Base-by-base conservation (phyloP, 129 eudicot genomes). In the Pittosporum tobira region DNA sequence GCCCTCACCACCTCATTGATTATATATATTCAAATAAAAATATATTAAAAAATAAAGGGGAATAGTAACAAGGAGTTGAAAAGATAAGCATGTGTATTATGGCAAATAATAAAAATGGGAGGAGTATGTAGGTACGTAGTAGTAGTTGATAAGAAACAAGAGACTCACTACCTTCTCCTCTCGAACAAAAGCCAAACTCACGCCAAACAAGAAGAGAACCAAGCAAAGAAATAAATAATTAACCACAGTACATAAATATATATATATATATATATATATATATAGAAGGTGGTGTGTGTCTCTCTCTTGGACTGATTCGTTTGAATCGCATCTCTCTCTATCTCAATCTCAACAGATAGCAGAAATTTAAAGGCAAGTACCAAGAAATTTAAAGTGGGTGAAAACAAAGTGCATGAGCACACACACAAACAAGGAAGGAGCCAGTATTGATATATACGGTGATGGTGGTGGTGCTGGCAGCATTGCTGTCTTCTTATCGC, bases 91-190 rank as follows among this genome's bases (percentile, higher is more conserved):
- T 13, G 48, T 3, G 20, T 11, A 31, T 19, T 36, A 36, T 6
- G 42, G 6, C 9, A 18, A 47, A n/a, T 4, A 47, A 16, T 56
- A 19, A 31, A 58, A 46, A 15, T 50, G 20, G 46, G 43, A 29
- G n/a, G 57, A 4, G 20, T 6, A 25, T 19, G 52, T 42, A 53
- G 45, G 31, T 55, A 54, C 13, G 42, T 20, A 55, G 1, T 25
- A 63, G 67, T 56, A 36, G 51, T 54, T 34, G 64, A 63, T 57
- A 57, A 62, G 53, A 47, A 71, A 57, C 76, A 71, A 65, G 76
- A 56, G 65, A 71, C 52, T 71, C 59, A 11, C 50, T 27, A 19
- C 46, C 3, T 11, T 44, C 9, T 19, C 18, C 48, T 24, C 16
- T 14, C 3, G 18, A 9, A 28, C 18, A 56, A 62, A 48, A 48